Evolutionary conservation across 345 rosid species (phyloP), one percentile per base, ranked within the genome.

Genomic region (Ceriops decandra): DNA sequence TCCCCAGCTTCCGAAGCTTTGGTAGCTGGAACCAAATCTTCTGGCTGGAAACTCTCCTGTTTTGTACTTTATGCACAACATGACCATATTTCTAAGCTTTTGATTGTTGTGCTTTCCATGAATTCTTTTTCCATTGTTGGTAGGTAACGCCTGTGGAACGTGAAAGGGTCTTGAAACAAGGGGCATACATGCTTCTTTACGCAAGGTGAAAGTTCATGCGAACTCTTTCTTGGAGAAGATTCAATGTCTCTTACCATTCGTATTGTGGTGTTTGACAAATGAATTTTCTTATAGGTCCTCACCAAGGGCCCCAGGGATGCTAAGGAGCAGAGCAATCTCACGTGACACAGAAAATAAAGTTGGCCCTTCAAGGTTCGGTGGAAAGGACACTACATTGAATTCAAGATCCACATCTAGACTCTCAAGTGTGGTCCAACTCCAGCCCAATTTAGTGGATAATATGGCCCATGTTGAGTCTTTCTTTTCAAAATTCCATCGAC

Each of bases 151-250:
- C 85, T 26, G 81, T 82, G 61, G 96, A 90, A 21, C 81, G 85
- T 62, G 97, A 83, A 72, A 85, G 80, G 72, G 89, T 92, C 67
- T 75, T 90, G 67, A 73, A 81, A 17, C 77, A 82, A 73, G 89
- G 90, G 33, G 99, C 97, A 21, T 92, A 90, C 80, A 88, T 92
- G 92, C 87, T 95, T 69, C 86, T 95, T 57, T 95, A 95, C 68
- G 84, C 96, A 64, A 90, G 99, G 99, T 95, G 72, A 75, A 1
- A 7, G 28, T 38, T 78, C 76, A 57, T 21, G 20, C 49, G 57
- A 62, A 5, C 62, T 26, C 30, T 52, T 52, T 49, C 63, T 42
- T 38, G 20, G 7, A 24, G 62, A 46, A 17, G 10, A 8, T 57
- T 21, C 42, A 22, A 17, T 26, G 19, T 7, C 30, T 31, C 28